Evolutionary conservation across 306 rosid species (phyloP).

Genomic region (Cicer cuneatum): DNA sequence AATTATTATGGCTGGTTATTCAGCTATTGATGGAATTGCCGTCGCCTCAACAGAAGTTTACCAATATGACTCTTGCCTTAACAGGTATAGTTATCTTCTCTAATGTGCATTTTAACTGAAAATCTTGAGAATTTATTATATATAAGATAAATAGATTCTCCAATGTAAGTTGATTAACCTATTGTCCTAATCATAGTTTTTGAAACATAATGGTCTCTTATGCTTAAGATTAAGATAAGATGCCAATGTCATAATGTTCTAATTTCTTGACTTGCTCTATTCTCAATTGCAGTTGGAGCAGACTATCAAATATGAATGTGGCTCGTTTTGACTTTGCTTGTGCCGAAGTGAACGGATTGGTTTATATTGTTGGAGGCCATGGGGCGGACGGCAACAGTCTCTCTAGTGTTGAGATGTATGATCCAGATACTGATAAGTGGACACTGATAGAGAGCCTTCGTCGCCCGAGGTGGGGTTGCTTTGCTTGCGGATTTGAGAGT

Average conservation of each 20-base stretch:
- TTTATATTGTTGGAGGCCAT: conserved; percentile 80
- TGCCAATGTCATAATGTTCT: neutral
- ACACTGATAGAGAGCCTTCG: conserved; percentile 79
- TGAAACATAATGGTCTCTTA: conserved; percentile 25
- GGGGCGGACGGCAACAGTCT: conserved; percentile 71
- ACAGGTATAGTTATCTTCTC: conserved; percentile 45
- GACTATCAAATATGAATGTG: conserved; percentile 65
- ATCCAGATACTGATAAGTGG: conserved; percentile 79
- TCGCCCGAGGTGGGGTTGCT: conserved; percentile 94
- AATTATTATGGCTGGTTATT: conserved; percentile 77
- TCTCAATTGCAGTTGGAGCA: conserved; percentile 75
- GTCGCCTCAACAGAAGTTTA: conserved; percentile 71
- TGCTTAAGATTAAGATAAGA: neutral
- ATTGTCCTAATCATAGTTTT: conserved; percentile 11
- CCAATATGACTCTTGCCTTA: conserved; percentile 78
- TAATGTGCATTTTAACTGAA: conserved; percentile 31
- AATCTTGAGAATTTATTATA: conserved; percentile 18
- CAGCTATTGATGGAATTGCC: conserved; percentile 49
- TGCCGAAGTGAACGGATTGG: conserved; percentile 74
- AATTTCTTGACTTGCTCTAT: conserved; percentile 18
- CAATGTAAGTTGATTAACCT: conserved; percentile 5
- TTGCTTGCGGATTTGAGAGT: conserved; percentile 87
- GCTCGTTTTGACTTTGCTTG: conserved; percentile 89
- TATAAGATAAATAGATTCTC: conserved; percentile 1
- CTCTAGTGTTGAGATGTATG: conserved; percentile 80